Conservation (phyloP, 495 filamentous ascomycete genomes). For the Penicillium egyptiacum region DNA sequence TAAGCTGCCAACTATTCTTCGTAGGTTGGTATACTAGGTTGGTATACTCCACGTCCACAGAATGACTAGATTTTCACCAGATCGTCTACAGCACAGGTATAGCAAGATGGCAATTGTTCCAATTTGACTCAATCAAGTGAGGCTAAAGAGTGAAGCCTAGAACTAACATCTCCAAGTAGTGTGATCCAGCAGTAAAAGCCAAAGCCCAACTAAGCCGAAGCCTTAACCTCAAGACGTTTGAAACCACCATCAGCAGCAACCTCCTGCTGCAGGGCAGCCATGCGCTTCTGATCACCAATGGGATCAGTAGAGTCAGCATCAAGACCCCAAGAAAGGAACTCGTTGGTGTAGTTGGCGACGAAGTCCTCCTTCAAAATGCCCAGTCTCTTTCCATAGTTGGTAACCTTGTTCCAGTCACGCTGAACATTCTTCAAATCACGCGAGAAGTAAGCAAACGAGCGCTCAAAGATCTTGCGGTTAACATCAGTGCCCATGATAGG, state of each 20-base stretch:
- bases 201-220: conserved; percentile 27
- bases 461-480: conserved; percentile 72
- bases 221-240: conserved; percentile 38
- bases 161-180: background rate
- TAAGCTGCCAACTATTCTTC: too few species aligned
- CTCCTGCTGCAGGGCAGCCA: conserved; percentile 59
- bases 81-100: background rate
- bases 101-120: background rate
- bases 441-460: conserved; percentile 69
- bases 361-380: conserved; percentile 58
- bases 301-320: conserved; percentile 61
- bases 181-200: too few species aligned
- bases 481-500: conserved; percentile 63
- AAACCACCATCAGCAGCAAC: conserved; percentile 53
- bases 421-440: conserved; percentile 67
- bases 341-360: conserved; percentile 66
- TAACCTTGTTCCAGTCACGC: conserved; percentile 70
- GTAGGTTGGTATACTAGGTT: too few species aligned
- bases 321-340: conserved; percentile 60
- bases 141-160: conserved; percentile 26
- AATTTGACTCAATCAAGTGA: background rate
- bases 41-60: too few species aligned
- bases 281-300: conserved; percentile 64
- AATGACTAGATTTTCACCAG: too few species aligned
- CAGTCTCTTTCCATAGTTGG: conserved; percentile 65